A percentile compares a stretch with the other conserved stretches of the same genome.
These are phyloP conservation scores for Cladorrhinum samala DNA, from an alignment of 495 filamentous ascomycete species.

Conservation along the genomic window DNA sequence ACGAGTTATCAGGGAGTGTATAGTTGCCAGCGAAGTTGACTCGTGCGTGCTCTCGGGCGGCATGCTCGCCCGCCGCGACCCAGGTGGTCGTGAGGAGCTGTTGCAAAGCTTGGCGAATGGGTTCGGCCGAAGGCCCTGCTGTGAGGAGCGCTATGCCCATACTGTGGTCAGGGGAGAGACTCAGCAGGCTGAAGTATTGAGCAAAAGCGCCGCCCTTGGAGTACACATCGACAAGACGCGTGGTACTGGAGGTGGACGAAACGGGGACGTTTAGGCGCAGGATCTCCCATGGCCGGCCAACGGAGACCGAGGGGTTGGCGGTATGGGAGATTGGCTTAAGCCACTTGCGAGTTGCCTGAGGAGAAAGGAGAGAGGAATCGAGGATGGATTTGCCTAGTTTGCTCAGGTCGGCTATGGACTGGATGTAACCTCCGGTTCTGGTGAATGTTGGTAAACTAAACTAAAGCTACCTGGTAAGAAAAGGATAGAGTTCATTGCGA, in stretches of 20 bases:
- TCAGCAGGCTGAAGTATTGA: no score
- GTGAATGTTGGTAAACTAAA: background rate
- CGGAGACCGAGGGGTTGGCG: constrained; percentile 27
- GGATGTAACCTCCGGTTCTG: constrained; percentile 33
- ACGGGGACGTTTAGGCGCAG: constrained; percentile 8
- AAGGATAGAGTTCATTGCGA: no score
- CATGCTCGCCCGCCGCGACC: constrained; percentile 12
- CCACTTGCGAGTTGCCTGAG: constrained; percentile 44
- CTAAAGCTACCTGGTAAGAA: no score
- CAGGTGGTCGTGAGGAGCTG: background rate
- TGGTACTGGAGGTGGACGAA: background rate
- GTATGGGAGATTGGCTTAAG: constrained; percentile 46
- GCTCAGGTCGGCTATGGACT: constrained; percentile 42
- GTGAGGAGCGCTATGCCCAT: no score
- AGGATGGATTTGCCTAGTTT: constrained; percentile 48
- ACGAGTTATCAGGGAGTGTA: background rate
- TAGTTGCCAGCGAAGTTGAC: constrained; percentile 11
- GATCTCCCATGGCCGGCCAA: constrained; percentile 57
- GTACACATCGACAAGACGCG: constrained; percentile 17
- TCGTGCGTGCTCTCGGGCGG: background rate
- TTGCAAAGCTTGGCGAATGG: background rate
- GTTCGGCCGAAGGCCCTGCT: background rate
- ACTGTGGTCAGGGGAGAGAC: no score
- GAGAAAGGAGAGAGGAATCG: constrained; percentile 36
- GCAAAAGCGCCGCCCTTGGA: background rate